These are phyloP conservation scores for Fraxinus excelsior DNA, from an alignment of 257 asterid genomes.

Conservation along the genomic window DNA sequence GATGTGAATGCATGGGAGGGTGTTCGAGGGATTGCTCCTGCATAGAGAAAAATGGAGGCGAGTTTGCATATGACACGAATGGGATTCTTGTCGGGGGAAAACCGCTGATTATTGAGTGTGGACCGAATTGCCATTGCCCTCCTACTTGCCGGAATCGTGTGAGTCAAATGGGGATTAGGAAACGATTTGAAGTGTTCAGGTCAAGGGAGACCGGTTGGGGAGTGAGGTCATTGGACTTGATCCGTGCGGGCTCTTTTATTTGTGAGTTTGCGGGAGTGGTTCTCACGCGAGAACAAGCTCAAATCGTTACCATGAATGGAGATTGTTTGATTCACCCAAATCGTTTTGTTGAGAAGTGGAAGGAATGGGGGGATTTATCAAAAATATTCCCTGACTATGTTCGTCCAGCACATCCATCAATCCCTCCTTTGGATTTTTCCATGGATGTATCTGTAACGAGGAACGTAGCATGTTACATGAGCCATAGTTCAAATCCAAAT, in stretches of 20 bases:
- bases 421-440: constrained; percentile 60
- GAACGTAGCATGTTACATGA: constrained; percentile 57
- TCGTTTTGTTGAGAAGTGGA: constrained; percentile 58
- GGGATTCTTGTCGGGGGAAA: constrained; percentile 69
- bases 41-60: constrained; percentile 64
- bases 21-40: constrained; percentile 61
- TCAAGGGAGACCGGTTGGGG: constrained; percentile 90
- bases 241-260: constrained; percentile 77
- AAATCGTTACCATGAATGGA: constrained; percentile 69
- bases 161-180: constrained; percentile 62
- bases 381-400: constrained; percentile 44
- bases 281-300: constrained; percentile 69
- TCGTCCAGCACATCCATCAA: constrained; percentile 44
- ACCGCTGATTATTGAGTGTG: constrained; percentile 69
- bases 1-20: constrained; percentile 64
- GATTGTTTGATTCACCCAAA: constrained; percentile 68
- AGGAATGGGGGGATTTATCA: constrained; percentile 61
- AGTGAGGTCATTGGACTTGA: constrained; percentile 73
- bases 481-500: constrained; percentile 58
- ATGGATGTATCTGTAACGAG: constrained; percentile 55
- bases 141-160: constrained; percentile 64
- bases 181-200: constrained; percentile 76
- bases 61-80: constrained; percentile 56
- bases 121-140: constrained; percentile 73
- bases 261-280: constrained; percentile 77